A percentile compares a stretch with the other conserved stretches of the same genome.
Conservation (phyloP, 805 yeast genomes). For the Candida michaelii region DNA sequence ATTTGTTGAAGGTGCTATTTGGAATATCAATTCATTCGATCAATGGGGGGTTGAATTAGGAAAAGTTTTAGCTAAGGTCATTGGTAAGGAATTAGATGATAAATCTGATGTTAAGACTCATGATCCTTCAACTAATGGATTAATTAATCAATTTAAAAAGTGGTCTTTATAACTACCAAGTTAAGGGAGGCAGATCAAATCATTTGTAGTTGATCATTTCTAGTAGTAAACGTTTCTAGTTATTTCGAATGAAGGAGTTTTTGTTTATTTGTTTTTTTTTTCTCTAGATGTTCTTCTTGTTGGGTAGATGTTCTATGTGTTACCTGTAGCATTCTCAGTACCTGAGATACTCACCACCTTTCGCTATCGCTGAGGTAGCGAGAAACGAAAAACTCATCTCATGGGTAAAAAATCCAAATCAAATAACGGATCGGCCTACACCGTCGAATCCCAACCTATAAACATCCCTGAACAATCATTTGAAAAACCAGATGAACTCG, state of each 20-base stretch:
- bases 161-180: constrained; percentile 47
- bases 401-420: constrained; percentile 13
- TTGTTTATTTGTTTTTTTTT: not conserved
- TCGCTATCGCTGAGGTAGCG: not conserved
- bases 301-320: too few species aligned
- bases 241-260: not conserved
- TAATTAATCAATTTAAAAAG: constrained; percentile 91
- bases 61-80: constrained; percentile 94
- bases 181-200: too few species aligned
- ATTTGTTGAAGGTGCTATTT: constrained; percentile 96
- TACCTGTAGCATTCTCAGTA: not conserved
- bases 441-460: constrained; percentile 11
- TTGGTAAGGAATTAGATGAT: constrained; percentile 83
- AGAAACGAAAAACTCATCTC: constrained; percentile 6
- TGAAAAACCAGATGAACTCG: constrained; percentile 32
- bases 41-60: constrained; percentile 99
- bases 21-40: constrained; percentile 99
- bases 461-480: constrained; percentile 10
- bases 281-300: too few species aligned
- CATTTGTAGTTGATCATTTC: not conserved
- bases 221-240: too few species aligned
- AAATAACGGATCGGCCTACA: constrained; percentile 11
- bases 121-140: constrained; percentile 87
- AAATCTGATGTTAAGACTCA: constrained; percentile 58
- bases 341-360: not conserved